phyloP scores from a whole-genome alignment of 176 grass and related monocot species.

The Luzula sylvatica region DNA sequence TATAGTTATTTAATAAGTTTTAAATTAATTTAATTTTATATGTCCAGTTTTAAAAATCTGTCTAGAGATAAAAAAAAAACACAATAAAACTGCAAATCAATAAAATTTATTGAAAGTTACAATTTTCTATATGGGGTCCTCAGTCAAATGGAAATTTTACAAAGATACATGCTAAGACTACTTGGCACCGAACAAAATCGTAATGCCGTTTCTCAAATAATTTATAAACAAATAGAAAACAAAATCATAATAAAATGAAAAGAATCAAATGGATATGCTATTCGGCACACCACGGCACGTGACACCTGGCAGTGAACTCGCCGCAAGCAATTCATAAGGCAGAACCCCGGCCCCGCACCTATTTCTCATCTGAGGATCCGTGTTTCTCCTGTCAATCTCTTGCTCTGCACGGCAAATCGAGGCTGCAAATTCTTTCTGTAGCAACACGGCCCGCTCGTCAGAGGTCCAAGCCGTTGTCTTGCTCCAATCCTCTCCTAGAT shows the following conservation, averaged over 20 bases:
- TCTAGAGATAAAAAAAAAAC: too few species aligned
- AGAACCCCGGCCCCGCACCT: slow-evolving; percentile 87
- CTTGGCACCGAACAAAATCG: background rate
- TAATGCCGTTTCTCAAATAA: background rate
- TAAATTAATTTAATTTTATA: too few species aligned
- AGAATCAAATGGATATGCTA: slow-evolving; percentile 77
- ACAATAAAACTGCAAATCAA: too few species aligned
- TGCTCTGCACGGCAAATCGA: slow-evolving; percentile 63
- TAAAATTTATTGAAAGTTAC: too few species aligned
- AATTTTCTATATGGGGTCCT: background rate
- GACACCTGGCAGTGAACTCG: slow-evolving; percentile 74
- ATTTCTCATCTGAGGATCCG: slow-evolving; percentile 44
- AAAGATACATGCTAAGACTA: background rate
- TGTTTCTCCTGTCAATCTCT: slow-evolving; percentile 53
- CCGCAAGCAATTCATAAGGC: slow-evolving; percentile 82
- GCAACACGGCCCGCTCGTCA: slow-evolving; percentile 50
- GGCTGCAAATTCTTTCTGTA: slow-evolving; percentile 47
- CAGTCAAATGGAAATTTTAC: slow-evolving; percentile 7
- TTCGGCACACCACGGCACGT: slow-evolving; percentile 95
- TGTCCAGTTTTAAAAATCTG: too few species aligned
- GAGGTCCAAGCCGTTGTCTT: slow-evolving; percentile 55
- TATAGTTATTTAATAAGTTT: too few species aligned
- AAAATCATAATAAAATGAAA: background rate
- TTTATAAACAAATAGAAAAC: slow-evolving; percentile 1
- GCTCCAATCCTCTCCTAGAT: slow-evolving; percentile 62